Evolutionary conservation across 768 basidiomycete genomes (phyloP).

Genomic region (Macrolepiota fuliginosa): DNA sequence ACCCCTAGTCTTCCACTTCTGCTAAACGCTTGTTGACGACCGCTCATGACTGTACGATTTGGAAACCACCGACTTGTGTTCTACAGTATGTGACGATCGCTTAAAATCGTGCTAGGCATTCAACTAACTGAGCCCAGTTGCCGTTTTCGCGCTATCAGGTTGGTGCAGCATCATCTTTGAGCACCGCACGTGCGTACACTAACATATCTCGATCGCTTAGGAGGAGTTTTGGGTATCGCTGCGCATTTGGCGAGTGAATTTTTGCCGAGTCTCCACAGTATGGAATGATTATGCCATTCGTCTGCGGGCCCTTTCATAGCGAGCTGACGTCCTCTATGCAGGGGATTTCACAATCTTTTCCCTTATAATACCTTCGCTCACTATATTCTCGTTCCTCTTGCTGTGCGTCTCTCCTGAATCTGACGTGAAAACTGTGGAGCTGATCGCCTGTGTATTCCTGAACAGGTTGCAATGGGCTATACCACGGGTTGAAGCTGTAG

Average conservation of each 20-base stretch:
- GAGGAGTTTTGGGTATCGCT: slow-evolving; percentile 63
- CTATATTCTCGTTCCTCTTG: slow-evolving; percentile 60
- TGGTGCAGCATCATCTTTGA: slow-evolving; percentile 9
- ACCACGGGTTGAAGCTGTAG: slow-evolving; percentile 58
- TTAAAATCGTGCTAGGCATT: background rate
- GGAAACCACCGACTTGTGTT: slow-evolving; percentile 49
- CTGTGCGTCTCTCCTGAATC: slow-evolving; percentile 37
- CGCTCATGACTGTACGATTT: slow-evolving; percentile 60
- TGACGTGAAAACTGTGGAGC: background rate
- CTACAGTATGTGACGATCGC: slow-evolving; percentile 39
- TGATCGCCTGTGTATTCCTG: background rate
- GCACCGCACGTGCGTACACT: background rate
- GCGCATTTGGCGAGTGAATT: slow-evolving; percentile 68
- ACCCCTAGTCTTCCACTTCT: background rate
- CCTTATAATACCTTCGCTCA: slow-evolving; percentile 61
- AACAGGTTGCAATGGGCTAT: slow-evolving; percentile 67
- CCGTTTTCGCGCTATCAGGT: slow-evolving; percentile 45
- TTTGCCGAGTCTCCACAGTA: slow-evolving; percentile 63
- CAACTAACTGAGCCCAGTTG: slow-evolving; percentile 28
- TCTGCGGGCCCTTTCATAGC: background rate
- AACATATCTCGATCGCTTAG: slow-evolving; percentile 19
- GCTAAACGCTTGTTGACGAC: background rate
- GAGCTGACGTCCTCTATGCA: slow-evolving; percentile 23
- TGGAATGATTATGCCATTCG: slow-evolving; percentile 18
- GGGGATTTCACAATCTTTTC: slow-evolving; percentile 73